Evolutionary conservation across 2,329 filamentous ascomycete species (phyloP), one percentile per base, ranked within the genome.

Genomic region (Magnaporthiopsis rhizophila): DNA sequence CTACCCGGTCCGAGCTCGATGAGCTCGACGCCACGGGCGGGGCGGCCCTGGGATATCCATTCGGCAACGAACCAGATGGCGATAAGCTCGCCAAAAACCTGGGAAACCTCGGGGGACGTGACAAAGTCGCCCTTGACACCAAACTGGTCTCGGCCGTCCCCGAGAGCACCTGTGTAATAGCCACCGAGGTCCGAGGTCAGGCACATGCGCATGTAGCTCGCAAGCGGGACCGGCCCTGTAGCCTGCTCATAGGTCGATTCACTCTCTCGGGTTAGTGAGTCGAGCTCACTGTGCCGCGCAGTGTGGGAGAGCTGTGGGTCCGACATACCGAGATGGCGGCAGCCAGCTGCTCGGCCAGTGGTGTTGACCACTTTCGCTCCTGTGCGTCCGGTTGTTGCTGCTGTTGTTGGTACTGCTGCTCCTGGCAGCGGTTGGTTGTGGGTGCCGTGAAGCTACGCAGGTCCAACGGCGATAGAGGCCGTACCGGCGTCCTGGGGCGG

Each of bases 151-250:
- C 88, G 85, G 26, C 84, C 87, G 66, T 86, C 78, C 64, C 83
- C 82, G 58, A 88, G 83, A 30, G 87, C 85, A 6, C 89, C 86
- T 0, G 92, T 98, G 77, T 99, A 99, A 79, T 99, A 99, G 64
- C 95, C 95, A 65, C 92, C 92, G 56, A 92, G 79, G 66, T 95
- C 91, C 13, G 91, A 90, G 0, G 95, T 99, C 68, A 99, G 85
- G 75, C 94, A 97, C 88, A 98, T 96, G 74, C 95, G 93, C 95
- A 99, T 99, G 76, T 93, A 99, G 63, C 92, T 89, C 6, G 95
- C 93, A 66, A 99, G 85, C 0, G 95, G 91, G 34, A 98, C 87
- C 4, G 95, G 94, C 0, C 95, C 95, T 13, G 95, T 98, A 57
- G 89, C 77, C 79, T 81, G 58, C 6, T 61, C 8, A 21, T 8